Conservation (phyloP, 345 rosid species). For the Mallotus nudiflorus region DNA sequence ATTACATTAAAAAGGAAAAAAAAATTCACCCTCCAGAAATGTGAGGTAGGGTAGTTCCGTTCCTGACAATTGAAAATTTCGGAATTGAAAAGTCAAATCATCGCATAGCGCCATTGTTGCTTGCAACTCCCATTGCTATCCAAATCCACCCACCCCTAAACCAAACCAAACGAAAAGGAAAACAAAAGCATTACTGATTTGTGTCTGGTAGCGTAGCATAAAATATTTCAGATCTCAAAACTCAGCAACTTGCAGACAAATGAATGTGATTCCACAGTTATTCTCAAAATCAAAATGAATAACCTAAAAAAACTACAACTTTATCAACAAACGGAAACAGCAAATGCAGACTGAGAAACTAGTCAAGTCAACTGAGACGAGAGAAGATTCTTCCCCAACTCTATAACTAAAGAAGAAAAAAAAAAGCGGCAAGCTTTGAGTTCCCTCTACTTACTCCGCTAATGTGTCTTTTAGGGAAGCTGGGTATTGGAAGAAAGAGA, state of each 20-base stretch:
- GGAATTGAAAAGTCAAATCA: background rate
- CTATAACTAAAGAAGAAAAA: background rate
- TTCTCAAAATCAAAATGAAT: background rate
- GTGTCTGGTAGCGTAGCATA: no score
- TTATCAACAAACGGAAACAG: background rate
- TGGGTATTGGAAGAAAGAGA: constrained; percentile 1
- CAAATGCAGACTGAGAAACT: constrained; percentile 3
- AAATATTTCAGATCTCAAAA: constrained; percentile 20
- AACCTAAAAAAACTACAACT: background rate
- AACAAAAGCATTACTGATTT: background rate
- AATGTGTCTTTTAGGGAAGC: constrained; percentile 12
- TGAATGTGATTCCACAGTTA: background rate
- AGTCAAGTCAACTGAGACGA: background rate
- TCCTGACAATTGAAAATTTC: background rate
- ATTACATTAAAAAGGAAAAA: no score
- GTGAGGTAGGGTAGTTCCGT: no score
- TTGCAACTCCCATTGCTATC: background rate
- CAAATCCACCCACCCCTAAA: no score
- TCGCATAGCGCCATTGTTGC: background rate
- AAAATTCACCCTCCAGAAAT: no score
- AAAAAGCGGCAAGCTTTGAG: no score
- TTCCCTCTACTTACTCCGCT: no score
- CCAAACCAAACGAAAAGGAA: no score
- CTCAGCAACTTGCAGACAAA: no score
- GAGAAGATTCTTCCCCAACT: background rate